A percentile compares a stretch with the other conserved stretches of the same genome.
Conservation (phyloP, 306 rosid genomes). For the Biancaea sappan region DNA sequence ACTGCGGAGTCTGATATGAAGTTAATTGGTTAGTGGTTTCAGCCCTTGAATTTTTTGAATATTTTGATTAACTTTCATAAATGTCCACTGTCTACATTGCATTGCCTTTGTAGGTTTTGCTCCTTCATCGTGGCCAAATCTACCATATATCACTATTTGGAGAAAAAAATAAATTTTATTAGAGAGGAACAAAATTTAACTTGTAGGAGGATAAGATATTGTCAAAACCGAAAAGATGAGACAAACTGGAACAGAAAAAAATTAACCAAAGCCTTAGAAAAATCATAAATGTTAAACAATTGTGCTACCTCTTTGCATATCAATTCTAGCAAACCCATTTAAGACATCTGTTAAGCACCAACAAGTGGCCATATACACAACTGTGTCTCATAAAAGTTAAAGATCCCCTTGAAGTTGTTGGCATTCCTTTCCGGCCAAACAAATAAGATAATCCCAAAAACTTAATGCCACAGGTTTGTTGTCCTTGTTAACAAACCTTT, state of each 20-base stretch:
- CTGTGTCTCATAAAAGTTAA: neutral
- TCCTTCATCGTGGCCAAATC: conserved; percentile 21
- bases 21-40: conserved; percentile 61
- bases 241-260: neutral
- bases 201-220: neutral
- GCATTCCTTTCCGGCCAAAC: neutral
- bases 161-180: neutral
- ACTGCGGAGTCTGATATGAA: conserved; percentile 68
- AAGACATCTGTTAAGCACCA: neutral
- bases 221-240: neutral
- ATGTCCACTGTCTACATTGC: conserved; percentile 4
- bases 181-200: neutral
- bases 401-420: neutral
- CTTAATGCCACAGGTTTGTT: neutral
- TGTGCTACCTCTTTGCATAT: neutral
- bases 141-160: neutral
- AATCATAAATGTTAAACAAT: neutral
- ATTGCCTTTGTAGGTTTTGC: conserved; percentile 1
- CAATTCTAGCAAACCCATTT: neutral
- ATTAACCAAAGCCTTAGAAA: neutral
- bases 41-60: conserved; percentile 19
- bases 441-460: neutral
- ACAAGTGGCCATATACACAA: neutral
- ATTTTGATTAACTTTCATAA: conserved; percentile 28
- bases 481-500: neutral